Evolutionary conservation across 495 filamentous ascomycete species (phyloP).

Genomic region (Aspergillus mulundensis): DNA sequence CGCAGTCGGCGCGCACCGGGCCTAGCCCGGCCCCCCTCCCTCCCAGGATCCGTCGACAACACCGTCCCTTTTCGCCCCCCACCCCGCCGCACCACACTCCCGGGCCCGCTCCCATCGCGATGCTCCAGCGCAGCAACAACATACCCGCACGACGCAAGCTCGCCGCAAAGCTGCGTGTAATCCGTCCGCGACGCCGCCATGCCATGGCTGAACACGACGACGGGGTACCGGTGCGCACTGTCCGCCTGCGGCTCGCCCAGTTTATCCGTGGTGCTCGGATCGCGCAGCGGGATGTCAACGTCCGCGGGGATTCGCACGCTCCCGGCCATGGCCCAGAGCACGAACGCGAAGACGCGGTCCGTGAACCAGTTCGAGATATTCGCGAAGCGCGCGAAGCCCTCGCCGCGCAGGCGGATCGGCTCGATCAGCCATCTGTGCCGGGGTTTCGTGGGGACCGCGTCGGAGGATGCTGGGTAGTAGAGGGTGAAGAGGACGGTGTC

Average conservation of each 20-base stretch:
- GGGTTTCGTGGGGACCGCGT: background rate
- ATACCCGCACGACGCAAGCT: background rate
- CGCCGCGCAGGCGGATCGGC: background rate
- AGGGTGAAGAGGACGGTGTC: background rate
- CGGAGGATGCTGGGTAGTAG: background rate
- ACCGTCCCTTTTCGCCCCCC: background rate
- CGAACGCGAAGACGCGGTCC: background rate
- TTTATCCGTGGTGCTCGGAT: background rate
- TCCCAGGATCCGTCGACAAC: background rate
- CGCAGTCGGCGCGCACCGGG: background rate
- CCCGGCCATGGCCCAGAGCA: background rate
- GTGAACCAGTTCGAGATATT: background rate
- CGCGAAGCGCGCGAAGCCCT: background rate
- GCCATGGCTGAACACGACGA: background rate
- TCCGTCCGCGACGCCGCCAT: background rate
- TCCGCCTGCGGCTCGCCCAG: background rate
- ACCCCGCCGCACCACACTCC: background rate
- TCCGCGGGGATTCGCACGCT: background rate
- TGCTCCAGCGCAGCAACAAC: background rate
- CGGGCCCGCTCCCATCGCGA: background rate
- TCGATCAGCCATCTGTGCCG: background rate
- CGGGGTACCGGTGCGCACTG: background rate
- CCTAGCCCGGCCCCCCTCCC: background rate
- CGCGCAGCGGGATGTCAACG: background rate
- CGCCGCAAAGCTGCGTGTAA: background rate